Base-by-base conservation (phyloP, 2,329 filamentous ascomycete genomes). In the Blastomyces parvus region DNA sequence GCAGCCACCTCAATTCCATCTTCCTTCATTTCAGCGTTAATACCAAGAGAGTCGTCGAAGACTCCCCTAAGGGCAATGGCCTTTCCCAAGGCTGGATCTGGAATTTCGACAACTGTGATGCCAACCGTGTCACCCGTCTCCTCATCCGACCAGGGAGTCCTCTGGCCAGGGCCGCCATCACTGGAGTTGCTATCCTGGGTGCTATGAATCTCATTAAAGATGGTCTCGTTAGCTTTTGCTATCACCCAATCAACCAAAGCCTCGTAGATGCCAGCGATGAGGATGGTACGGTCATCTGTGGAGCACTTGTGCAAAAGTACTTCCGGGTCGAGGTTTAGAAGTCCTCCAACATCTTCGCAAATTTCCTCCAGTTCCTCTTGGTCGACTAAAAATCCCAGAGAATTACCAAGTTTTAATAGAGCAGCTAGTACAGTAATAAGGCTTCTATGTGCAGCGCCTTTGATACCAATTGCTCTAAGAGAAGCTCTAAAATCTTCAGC, bases 21-120 rank as follows among this genome's bases (percentile, higher is more conserved):
- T 66, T 93, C 88, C 71, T 93, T 96, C 92, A 99, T 97, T 79
- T 99, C 94, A 0, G 88, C 84, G 69, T 97, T 97, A 78, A 99
- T 97, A 60, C 94, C 94, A 25, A 88, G 81, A n/a, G 82, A 85
- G 70, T 97, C 94, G 68, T 99, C 93, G 70, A 99, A 99, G 44
- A 97, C 85, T 17, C 90, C 90, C 48, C 91, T 89, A 79, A 99
- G 86, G 14, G 90, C 86, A n/a, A 95, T 77, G 0, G 93, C 94
- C 76, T 94, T 97, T 64, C 89, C 91, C 0, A 99, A 81, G 1
- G 84, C 82, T 38, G 90, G 86, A 66, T 87, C 85, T 0, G 94
- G 91, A 9, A 97, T 83, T 68, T 97, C 94, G 6, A 99, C 79
- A 9, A 99, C 82, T 0, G 91, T 95, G 65, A 99, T 87, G 73